Conservation (phyloP, 2,329 filamentous ascomycete genomes). For the Penicillium sp. region DNA sequence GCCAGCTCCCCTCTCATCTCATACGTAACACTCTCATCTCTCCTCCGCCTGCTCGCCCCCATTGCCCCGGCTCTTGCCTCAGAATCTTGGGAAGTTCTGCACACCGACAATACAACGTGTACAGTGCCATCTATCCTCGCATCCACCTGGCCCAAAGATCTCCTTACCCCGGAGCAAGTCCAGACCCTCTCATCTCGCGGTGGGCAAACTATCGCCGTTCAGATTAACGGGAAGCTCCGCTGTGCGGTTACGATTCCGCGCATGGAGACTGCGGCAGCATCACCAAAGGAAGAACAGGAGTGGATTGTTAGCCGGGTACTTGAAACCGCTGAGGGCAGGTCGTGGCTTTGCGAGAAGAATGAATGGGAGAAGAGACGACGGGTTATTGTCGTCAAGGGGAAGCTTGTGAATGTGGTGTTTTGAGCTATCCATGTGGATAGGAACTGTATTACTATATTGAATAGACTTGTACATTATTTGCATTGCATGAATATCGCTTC, state of each 20-base stretch:
- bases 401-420: constrained; percentile 70
- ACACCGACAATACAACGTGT: constrained; percentile 16
- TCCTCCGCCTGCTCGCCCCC: constrained; percentile 72
- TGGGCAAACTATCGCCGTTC: constrained; percentile 58
- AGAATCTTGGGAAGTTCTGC: constrained; percentile 69
- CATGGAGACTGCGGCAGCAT: constrained; percentile 41
- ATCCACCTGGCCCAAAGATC: constrained; percentile 55
- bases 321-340: constrained; percentile 57
- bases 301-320: constrained; percentile 63
- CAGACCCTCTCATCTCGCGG: constrained; percentile 50
- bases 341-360: constrained; percentile 52
- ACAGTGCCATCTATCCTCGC: constrained; percentile 42
- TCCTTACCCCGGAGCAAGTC: constrained; percentile 38
- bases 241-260: constrained; percentile 63
- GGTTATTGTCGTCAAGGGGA: constrained; percentile 62
- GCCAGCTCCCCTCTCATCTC: constrained; percentile 39
- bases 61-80: constrained; percentile 76
- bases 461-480: constrained; percentile 9
- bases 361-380: constrained; percentile 56
- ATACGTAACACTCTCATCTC: constrained; percentile 49
- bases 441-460: constrained; percentile 1
- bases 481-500: neutral
- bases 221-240: constrained; percentile 74
- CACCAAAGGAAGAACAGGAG: constrained; percentile 44
- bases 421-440: constrained; percentile 21